Percentiles rank a stretch among this genome's conserved stretches.
Evolutionary conservation across 192 early-diverging fungal genomes (phyloP).

Genomic region (Backusella macrospora): DNA sequence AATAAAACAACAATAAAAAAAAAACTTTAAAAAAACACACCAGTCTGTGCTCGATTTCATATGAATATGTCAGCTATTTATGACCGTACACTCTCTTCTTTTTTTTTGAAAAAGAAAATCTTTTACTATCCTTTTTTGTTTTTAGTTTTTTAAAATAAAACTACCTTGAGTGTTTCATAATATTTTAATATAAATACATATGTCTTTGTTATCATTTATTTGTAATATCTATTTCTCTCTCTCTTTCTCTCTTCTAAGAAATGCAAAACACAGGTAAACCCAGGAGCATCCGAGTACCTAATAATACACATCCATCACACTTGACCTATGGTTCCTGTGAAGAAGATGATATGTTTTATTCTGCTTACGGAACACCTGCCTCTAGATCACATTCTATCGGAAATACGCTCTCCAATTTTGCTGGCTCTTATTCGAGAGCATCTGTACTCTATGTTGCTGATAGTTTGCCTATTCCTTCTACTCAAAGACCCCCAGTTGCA

Average conservation of each 20-base stretch:
- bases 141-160: background rate
- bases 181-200: conserved; percentile 1
- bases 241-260: background rate
- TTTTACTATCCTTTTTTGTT: conserved; percentile 9
- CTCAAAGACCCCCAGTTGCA: background rate
- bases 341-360: conserved; percentile 16
- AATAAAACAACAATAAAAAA: background rate
- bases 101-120: too few species aligned
- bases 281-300: background rate
- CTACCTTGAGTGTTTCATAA: conserved; percentile 6
- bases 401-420: conserved; percentile 22
- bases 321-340: conserved; percentile 14
- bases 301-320: conserved; percentile 19
- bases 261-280: background rate
- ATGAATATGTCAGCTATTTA: conserved; percentile 2
- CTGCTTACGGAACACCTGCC: conserved; percentile 13
- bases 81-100: background rate
- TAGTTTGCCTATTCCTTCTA: conserved; percentile 13
- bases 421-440: conserved; percentile 34
- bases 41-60: conserved; percentile 11
- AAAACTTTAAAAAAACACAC: background rate
- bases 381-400: conserved; percentile 21
- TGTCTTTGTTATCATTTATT: conserved; percentile 6
- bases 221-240: background rate
- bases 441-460: conserved; percentile 36